phyloP scores from a whole-genome alignment of 169 alveolate genomes.

The Miamiensis avidus region DNA sequence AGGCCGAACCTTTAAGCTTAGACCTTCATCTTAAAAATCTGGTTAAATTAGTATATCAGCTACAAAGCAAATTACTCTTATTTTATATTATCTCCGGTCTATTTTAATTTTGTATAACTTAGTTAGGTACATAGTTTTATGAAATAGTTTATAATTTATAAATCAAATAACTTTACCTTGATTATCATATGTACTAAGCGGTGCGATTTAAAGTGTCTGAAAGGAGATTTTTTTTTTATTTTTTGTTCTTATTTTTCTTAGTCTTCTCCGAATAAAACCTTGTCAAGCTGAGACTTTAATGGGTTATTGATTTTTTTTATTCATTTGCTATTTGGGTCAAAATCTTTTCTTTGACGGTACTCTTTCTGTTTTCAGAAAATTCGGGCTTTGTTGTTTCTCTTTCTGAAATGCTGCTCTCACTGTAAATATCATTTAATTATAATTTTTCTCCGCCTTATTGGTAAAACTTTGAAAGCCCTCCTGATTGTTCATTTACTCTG shows the following conservation, averaged over 20 bases:
- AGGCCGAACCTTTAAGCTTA: conserved; percentile 34
- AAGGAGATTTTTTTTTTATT: conserved; percentile 28
- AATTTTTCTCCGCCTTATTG: too few species aligned
- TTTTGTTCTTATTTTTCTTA: conserved; percentile 6
- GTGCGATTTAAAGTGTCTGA: conserved; percentile 28
- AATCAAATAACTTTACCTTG: neutral
- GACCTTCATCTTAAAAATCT: conserved; percentile 33
- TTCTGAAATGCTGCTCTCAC: too few species aligned
- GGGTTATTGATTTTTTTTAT: too few species aligned
- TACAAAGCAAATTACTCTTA: conserved; percentile 43
- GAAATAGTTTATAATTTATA: conserved; percentile 11
- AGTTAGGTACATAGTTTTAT: too few species aligned
- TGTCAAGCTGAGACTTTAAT: too few species aligned
- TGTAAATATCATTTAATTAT: too few species aligned
- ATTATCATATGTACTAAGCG: conserved; percentile 27
- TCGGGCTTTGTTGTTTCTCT: too few species aligned
- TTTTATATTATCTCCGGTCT: conserved; percentile 47
- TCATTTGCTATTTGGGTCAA: too few species aligned
- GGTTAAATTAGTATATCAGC: conserved; percentile 29
- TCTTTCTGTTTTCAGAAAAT: too few species aligned
- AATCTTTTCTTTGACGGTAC: too few species aligned
- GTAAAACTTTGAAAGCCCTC: too few species aligned
- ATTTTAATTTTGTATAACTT: neutral
- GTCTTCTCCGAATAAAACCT: conserved; percentile 33
- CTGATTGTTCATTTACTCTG: too few species aligned